Percentiles rank a stretch among this genome's conserved stretches.
phyloP scores from a whole-genome alignment of 495 filamentous ascomycete genomes.

The Hypomontagnella submonticulosa region DNA sequence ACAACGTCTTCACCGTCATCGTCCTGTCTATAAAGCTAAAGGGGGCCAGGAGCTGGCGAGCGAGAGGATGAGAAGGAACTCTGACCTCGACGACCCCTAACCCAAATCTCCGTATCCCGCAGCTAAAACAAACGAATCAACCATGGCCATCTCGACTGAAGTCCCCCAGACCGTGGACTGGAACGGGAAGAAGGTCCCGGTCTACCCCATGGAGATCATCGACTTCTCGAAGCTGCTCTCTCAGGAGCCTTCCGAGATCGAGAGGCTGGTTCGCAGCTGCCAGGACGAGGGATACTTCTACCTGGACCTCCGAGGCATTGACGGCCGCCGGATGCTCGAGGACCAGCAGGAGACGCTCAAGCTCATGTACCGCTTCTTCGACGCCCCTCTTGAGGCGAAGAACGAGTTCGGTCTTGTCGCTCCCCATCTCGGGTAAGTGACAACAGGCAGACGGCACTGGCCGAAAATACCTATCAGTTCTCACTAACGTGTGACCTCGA shows the following conservation, averaged over 20 bases:
- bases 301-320: slow-evolving; percentile 62
- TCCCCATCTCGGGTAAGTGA: slow-evolving; percentile 55
- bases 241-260: slow-evolving; percentile 59
- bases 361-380: slow-evolving; percentile 65
- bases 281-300: slow-evolving; percentile 66
- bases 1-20: slow-evolving; percentile 32
- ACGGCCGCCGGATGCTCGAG: slow-evolving; percentile 59
- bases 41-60: slow-evolving; percentile 15
- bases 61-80: slow-evolving; percentile 4
- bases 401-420: slow-evolving; percentile 61
- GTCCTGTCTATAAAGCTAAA: slow-evolving; percentile 36
- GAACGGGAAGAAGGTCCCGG: slow-evolving; percentile 63
- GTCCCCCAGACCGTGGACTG: slow-evolving; percentile 58
- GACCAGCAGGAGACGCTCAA: slow-evolving; percentile 60
- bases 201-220: slow-evolving; percentile 62
- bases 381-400: slow-evolving; percentile 59
- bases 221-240: slow-evolving; percentile 60
- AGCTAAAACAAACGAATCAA: slow-evolving; percentile 33
- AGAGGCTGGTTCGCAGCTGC: slow-evolving; percentile 61
- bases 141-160: slow-evolving; percentile 56
- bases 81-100: slow-evolving; percentile 17
- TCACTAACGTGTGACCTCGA: too few species aligned
- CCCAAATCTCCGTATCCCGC: slow-evolving; percentile 8
- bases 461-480: slow-evolving; percentile 8
- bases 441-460: slow-evolving; percentile 3